These are phyloP conservation scores for Mortierella sp. DNA, from an alignment of 371 early-diverging fungal species.

Conservation along the genomic window DNA sequence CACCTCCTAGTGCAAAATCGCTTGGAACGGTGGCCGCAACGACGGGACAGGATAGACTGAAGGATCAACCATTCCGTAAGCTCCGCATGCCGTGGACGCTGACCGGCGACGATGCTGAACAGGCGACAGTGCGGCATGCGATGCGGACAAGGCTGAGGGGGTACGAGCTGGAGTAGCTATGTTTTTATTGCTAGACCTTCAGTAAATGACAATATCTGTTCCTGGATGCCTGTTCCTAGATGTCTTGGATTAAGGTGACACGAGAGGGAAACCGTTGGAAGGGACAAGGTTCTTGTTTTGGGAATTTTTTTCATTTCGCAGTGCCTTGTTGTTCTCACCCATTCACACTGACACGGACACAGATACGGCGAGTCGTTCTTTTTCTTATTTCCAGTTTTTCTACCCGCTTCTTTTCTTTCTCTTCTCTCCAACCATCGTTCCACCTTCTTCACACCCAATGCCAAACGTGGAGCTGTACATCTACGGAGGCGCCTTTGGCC, in stretches of 20 bases:
- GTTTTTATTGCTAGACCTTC: neutral
- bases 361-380: neutral
- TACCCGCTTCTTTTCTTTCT: neutral
- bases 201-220: neutral
- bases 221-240: neutral
- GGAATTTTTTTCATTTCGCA: neutral
- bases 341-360: neutral
- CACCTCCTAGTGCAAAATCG: neutral
- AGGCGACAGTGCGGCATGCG: neutral
- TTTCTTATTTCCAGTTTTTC: neutral
- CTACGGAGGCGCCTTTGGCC: conserved; percentile 69
- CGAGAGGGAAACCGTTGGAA: neutral
- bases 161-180: neutral
- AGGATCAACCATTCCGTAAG: neutral
- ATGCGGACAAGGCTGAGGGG: neutral
- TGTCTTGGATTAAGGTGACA: neutral
- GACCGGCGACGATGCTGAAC: neutral
- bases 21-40: neutral
- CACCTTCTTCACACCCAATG: neutral
- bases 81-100: neutral
- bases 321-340: neutral
- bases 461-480: conserved; percentile 63
- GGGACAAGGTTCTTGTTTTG: neutral
- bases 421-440: neutral
- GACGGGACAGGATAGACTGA: neutral